Base-by-base conservation (phyloP, 768 basidiomycete species). In the Rhizopogon salebrosus region DNA sequence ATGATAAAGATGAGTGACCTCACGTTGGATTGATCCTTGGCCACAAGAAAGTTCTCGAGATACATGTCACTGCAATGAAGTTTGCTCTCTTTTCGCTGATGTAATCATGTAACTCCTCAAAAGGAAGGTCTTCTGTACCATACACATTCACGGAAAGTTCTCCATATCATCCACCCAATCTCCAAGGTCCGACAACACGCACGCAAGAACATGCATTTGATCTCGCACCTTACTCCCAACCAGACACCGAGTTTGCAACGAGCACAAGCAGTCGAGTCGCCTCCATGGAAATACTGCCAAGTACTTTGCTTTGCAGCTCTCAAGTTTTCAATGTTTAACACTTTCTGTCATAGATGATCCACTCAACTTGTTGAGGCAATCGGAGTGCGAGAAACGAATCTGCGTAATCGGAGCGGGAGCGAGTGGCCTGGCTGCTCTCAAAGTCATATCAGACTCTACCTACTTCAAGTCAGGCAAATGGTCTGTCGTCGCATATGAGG, bases 11-110 rank as follows among this genome's bases (percentile, higher is more conserved):
- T 34, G 52, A 59, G 59, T 74, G 89, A 91, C 89, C 88, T 90
- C 89, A 91, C 89, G 79, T 71, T 63, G 71, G 70, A 74, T 70
- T 75, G 89, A 91, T 91, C 89, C 89, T 89, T 88, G 89, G 89
- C 89, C 89, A 66, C 70, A 52, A 45, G 36, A 48, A 38, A 31
- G 24, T 26, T 46, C 8, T 46, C 31, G 14, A 22, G 27, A 11
- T 34, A 34, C 31, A 34, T 10, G 6, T 27, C 13, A 3, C 11
- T 34, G 4, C 31, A 11, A 34, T 34, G 31, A 34, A n/a, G 31
- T 10, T 34, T 34, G 13, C 31, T 11, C 31, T 10, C 31, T 34
- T 34, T 34, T 34, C 31, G 31, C 31, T 34, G 31, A 34, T 34
- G 31, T 34, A 34, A 34, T 34, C 31, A 34, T 34, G n/a, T n/a